Percentiles rank a stretch among this genome's conserved stretches.
Evolutionary conservation across 805 yeast species (phyloP).

Genomic region (Blastobotrys robertii): DNA sequence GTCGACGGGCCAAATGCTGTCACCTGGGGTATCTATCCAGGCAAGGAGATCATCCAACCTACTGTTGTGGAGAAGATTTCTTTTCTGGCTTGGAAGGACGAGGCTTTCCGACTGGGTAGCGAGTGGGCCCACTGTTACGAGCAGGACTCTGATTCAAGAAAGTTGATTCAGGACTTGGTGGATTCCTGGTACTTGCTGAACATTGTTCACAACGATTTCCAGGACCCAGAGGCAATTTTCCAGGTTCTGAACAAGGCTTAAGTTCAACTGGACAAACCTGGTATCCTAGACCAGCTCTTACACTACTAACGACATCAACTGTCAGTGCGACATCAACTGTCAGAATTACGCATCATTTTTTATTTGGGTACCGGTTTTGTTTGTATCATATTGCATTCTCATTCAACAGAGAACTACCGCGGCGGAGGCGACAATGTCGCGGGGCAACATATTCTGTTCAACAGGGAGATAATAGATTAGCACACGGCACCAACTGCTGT

Average conservation of each 20-base stretch:
- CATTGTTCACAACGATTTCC: conserved; percentile 80
- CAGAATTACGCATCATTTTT: background rate
- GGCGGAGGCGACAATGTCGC: no score
- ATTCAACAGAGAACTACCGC: background rate
- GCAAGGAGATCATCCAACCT: conserved; percentile 88
- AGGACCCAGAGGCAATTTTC: conserved; percentile 24
- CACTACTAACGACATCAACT: conserved; percentile 4
- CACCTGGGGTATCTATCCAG: conserved; percentile 98
- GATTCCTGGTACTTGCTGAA: conserved; percentile 67
- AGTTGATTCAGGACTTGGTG: conserved; percentile 39
- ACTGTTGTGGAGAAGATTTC: conserved; percentile 89
- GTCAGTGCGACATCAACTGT: background rate
- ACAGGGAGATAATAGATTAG: no score
- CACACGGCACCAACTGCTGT: no score
- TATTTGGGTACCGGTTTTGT: background rate
- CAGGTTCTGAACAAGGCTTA: conserved; percentile 15
- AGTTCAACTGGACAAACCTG: no score
- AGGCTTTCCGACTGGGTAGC: conserved; percentile 69
- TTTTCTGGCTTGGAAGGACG: conserved; percentile 96
- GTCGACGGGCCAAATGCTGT: conserved; percentile 84
- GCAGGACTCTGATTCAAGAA: conserved; percentile 26
- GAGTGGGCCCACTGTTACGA: conserved; percentile 54
- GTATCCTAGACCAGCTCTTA: background rate
- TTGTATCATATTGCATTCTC: background rate
- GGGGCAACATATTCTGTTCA: no score